Conservation (phyloP, 495 filamentous ascomycete genomes). For the Astrothelium subdiscretum region DNA sequence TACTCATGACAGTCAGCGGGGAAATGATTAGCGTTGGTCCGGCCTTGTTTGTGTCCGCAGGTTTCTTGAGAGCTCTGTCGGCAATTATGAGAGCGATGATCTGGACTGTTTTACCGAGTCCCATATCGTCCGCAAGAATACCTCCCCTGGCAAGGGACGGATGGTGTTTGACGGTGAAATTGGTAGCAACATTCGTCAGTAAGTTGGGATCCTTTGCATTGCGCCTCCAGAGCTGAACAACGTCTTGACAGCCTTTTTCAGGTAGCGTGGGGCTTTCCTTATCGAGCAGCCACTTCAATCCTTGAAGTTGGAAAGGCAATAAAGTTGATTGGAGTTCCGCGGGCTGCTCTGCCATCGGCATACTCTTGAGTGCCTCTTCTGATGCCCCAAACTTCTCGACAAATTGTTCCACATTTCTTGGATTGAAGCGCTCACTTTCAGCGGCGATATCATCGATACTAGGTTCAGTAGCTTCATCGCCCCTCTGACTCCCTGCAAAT, state of each 20-base stretch:
- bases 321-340: conserved; percentile 49
- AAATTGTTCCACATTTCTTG: conserved; percentile 53
- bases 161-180: conserved; percentile 44
- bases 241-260: conserved; percentile 42
- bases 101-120: conserved; percentile 84
- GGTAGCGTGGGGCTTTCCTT: conserved; percentile 65
- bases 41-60: conserved; percentile 20
- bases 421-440: conserved; percentile 57
- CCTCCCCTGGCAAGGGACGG: conserved; percentile 67
- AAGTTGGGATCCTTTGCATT: conserved; percentile 29
- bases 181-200: conserved; percentile 69
- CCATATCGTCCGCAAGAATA: conserved; percentile 90
- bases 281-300: conserved; percentile 69
- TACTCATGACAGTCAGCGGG: conserved; percentile 82
- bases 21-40: conserved; percentile 69
- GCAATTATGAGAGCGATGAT: conserved; percentile 71
- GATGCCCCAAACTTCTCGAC: conserved; percentile 56
- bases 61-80: conserved; percentile 25
- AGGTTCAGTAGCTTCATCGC: conserved; percentile 17
- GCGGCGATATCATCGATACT: conserved; percentile 52
- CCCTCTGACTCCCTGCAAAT: not conserved
- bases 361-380: conserved; percentile 56
- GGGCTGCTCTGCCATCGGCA: conserved; percentile 66
- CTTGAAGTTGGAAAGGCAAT: conserved; percentile 73
- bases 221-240: conserved; percentile 75